Evolutionary conservation across 768 basidiomycete species (phyloP).

Genomic region (Infundibulicybe gibba): DNA sequence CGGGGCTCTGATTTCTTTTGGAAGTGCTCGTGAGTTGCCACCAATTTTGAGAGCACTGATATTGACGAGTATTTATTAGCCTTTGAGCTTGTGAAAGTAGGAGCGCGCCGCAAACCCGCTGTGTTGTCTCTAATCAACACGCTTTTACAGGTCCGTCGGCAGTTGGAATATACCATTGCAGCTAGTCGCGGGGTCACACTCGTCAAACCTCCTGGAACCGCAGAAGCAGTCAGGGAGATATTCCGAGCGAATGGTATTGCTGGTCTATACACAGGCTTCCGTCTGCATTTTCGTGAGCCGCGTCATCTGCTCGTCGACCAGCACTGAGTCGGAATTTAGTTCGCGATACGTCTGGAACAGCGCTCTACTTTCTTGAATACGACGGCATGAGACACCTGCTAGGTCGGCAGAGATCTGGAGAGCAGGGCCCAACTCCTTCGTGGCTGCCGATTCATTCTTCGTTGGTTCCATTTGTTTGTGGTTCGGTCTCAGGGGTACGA

Average conservation of each 20-base stretch:
- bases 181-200: constrained; percentile 70
- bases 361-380: constrained; percentile 91
- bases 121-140: constrained; percentile 4
- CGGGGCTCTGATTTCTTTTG: constrained; percentile 85
- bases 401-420: constrained; percentile 72
- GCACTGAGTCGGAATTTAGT: constrained; percentile 37
- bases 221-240: constrained; percentile 79
- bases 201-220: constrained; percentile 72
- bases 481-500: constrained; percentile 81
- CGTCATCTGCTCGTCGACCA: constrained; percentile 1
- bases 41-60: neutral
- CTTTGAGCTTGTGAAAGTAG: constrained; percentile 94
- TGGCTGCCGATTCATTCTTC: constrained; percentile 83
- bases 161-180: constrained; percentile 90
- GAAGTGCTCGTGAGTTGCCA: constrained; percentile 75
- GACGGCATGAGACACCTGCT: constrained; percentile 87
- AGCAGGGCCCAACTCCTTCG: constrained; percentile 76
- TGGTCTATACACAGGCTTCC: constrained; percentile 82
- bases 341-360: constrained; percentile 87
- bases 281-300: constrained; percentile 74
- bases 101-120: constrained; percentile 5
- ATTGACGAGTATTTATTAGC: constrained; percentile 35
- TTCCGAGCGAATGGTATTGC: constrained; percentile 55
- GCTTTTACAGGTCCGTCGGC: constrained; percentile 76
- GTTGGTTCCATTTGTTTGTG: constrained; percentile 87